phyloP scores from a whole-genome alignment of 2,329 filamentous ascomycete genomes.

The Penicillium sp. region DNA sequence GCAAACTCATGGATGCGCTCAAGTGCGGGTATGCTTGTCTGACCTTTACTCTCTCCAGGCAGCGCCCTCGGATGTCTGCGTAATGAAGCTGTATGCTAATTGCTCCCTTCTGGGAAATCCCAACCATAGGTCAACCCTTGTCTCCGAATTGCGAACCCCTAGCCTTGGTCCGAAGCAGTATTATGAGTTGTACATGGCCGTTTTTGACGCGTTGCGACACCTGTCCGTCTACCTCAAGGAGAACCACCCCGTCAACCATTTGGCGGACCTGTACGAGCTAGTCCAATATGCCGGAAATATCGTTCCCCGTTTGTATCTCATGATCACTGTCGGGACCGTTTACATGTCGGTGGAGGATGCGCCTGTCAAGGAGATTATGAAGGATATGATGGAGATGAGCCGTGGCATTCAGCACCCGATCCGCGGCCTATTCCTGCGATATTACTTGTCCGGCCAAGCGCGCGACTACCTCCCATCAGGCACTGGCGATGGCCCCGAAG shows the following conservation, averaged over 20 bases:
- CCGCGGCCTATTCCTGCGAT: slow-evolving; percentile 90
- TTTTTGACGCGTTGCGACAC: slow-evolving; percentile 96
- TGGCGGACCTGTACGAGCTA: slow-evolving; percentile 96
- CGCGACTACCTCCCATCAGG: slow-evolving; percentile 84
- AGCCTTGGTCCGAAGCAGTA: slow-evolving; percentile 99
- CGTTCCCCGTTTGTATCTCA: slow-evolving; percentile 92
- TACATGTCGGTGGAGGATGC: slow-evolving; percentile 99
- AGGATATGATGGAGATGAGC: slow-evolving; percentile 99
- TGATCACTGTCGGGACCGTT: slow-evolving; percentile 98
- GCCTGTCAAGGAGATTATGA: slow-evolving; percentile 99
- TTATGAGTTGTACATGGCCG: slow-evolving; percentile 99
- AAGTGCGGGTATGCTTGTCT: slow-evolving; percentile 86
- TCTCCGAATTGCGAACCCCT: slow-evolving; percentile 97
- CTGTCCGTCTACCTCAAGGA: slow-evolving; percentile 96
- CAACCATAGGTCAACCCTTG: slow-evolving; percentile 82
- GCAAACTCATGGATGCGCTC: slow-evolving; percentile 98
- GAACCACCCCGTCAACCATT: slow-evolving; percentile 95
- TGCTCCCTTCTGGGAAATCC: slow-evolving; percentile 11
- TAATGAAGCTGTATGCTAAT: slow-evolving; percentile 25
- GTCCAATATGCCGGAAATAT: slow-evolving; percentile 99
- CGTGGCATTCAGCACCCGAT: slow-evolving; percentile 96
- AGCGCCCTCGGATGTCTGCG: slow-evolving; percentile 31
- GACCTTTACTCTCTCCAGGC: slow-evolving; percentile 27
- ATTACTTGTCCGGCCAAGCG: slow-evolving; percentile 94
- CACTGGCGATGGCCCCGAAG: slow-evolving; percentile 86